Evolutionary conservation across 2,329 filamentous ascomycete species (phyloP).

Genomic region (Fusarium papillatum): DNA sequence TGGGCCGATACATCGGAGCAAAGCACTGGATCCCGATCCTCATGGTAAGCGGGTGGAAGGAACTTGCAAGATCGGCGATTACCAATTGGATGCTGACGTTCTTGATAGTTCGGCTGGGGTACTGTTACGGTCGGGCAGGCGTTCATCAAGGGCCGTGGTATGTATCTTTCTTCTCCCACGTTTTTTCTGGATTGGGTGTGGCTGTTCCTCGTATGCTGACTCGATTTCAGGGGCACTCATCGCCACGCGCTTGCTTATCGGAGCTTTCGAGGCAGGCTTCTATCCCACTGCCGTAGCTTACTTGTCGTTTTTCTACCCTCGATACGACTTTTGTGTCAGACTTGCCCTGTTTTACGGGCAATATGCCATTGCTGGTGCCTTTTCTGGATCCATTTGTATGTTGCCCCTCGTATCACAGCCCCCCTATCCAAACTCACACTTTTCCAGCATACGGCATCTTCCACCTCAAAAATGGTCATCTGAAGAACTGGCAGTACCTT

Average conservation of each 20-base stretch:
- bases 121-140: constrained; percentile 42
- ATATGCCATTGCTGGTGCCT: constrained; percentile 44
- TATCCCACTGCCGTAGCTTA: constrained; percentile 46
- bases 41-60: constrained; percentile 34
- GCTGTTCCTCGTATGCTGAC: constrained; percentile 13
- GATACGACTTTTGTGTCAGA: constrained; percentile 42
- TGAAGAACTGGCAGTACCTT: constrained; percentile 75
- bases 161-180: constrained; percentile 5
- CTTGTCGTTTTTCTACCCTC: constrained; percentile 43
- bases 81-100: constrained; percentile 17
- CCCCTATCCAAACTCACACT: constrained; percentile 5
- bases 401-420: background rate
- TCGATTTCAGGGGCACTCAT: constrained; percentile 37
- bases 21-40: constrained; percentile 44
- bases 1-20: constrained; percentile 43
- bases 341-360: constrained; percentile 46
- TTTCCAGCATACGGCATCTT: constrained; percentile 44
- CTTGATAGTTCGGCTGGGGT: constrained; percentile 42
- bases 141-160: constrained; percentile 43
- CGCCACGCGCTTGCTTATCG: constrained; percentile 43
- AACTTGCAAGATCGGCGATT: background rate
- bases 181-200: background rate
- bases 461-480: constrained; percentile 37
- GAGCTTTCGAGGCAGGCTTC: constrained; percentile 45
- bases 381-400: constrained; percentile 45